Percentiles rank a stretch among this genome's conserved stretches.
phyloP scores from a whole-genome alignment of 768 basidiomycete species.

The Termitomyces sp. region DNA sequence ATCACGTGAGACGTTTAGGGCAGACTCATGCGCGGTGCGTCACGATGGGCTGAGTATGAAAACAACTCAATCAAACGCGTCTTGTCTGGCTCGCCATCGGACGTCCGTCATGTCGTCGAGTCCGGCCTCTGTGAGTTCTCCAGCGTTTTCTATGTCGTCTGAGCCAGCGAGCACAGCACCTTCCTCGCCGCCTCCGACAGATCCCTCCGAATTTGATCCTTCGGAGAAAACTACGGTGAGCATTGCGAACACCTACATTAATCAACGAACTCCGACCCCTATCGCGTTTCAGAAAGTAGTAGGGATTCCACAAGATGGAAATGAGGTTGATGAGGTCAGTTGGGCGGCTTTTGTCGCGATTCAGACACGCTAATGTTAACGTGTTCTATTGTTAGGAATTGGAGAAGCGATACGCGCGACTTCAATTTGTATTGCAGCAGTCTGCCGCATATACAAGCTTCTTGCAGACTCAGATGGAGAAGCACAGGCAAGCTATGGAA shows the following conservation, averaged over 20 bases:
- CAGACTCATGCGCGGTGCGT: conserved; percentile 10
- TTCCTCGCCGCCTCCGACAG: conserved; percentile 19
- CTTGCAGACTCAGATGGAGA: conserved; percentile 74
- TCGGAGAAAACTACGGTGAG: conserved; percentile 14
- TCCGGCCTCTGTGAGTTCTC: conserved; percentile 16
- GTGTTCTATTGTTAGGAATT: conserved; percentile 37
- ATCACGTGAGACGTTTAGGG: conserved; percentile 15
- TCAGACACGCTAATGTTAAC: not conserved
- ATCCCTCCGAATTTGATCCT: conserved; percentile 17
- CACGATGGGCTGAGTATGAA: conserved; percentile 14
- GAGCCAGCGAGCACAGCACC: conserved; percentile 20
- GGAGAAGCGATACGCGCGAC: conserved; percentile 45
- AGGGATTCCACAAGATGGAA: conserved; percentile 6
- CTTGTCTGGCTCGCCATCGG: conserved; percentile 11
- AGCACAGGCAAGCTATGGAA: conserved; percentile 37
- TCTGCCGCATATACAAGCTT: conserved; percentile 73
- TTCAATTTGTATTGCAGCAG: conserved; percentile 70
- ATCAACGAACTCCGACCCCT: not conserved
- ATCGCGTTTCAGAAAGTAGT: not conserved
- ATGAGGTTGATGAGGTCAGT: conserved; percentile 15
- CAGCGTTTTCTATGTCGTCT: conserved; percentile 19
- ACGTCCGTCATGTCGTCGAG: conserved; percentile 21
- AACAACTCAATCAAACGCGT: conserved; percentile 16
- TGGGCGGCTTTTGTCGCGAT: not conserved
- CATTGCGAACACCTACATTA: not conserved